phyloP scores from a whole-genome alignment of 2,329 filamentous ascomycete genomes.

The Penicillium sp. region DNA sequence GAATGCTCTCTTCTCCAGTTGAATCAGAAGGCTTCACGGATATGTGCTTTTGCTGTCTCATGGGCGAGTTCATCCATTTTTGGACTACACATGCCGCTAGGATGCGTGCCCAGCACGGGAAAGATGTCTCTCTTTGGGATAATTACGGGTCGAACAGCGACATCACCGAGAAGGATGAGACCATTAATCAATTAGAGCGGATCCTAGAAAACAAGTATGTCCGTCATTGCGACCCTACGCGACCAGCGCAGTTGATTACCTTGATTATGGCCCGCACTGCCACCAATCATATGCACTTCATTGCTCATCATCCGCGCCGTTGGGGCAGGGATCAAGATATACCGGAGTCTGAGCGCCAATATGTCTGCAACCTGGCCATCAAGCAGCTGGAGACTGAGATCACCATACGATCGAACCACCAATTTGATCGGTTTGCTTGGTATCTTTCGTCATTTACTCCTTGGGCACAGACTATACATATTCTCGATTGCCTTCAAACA shows the following conservation, averaged over 20 bases:
- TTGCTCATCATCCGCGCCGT: not conserved
- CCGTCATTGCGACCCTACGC: not conserved
- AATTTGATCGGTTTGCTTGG: not conserved
- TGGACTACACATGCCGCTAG: not conserved
- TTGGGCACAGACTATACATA: not conserved
- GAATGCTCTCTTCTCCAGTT: conserved; percentile 9
- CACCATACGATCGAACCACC: not conserved
- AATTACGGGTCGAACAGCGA: not conserved
- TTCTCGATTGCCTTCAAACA: not conserved
- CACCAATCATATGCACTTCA: not conserved
- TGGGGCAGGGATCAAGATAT: not conserved
- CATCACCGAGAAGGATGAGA: not conserved
- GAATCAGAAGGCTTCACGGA: conserved; percentile 14
- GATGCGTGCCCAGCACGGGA: not conserved
- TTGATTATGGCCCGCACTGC: not conserved
- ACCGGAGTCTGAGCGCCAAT: not conserved
- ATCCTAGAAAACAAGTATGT: not conserved
- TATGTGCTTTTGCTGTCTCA: conserved; percentile 12
- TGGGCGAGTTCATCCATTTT: not conserved
- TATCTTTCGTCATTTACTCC: not conserved
- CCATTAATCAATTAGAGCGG: not conserved
- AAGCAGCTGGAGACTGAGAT: not conserved
- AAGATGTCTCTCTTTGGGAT: not conserved
- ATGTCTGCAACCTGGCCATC: not conserved
- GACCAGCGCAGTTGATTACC: not conserved